Percentiles rank a stretch among this genome's conserved stretches.
phyloP scores from a whole-genome alignment of 371 early-diverging fungal species.

The Rhizopus microsporus region DNA sequence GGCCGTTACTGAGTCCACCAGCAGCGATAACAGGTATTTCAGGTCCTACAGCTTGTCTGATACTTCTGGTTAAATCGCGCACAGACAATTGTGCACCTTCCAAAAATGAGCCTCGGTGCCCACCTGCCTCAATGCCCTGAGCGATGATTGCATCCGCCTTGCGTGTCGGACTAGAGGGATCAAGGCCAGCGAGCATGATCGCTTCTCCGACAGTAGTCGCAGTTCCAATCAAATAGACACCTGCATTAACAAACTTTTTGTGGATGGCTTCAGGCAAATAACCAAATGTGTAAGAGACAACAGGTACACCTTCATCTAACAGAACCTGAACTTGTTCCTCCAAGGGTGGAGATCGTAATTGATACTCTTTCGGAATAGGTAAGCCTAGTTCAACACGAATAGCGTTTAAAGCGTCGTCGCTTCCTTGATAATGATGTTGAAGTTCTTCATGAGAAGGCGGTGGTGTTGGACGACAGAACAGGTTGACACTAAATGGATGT shows the following conservation, averaged over 20 bases:
- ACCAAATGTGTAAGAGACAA: slow-evolving; percentile 53
- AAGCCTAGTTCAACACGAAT: slow-evolving; percentile 34
- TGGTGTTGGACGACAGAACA: slow-evolving; percentile 32
- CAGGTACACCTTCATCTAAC: slow-evolving; percentile 40
- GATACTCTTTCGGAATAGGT: slow-evolving; percentile 24
- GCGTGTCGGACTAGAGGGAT: slow-evolving; percentile 17
- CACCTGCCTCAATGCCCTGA: slow-evolving; percentile 49
- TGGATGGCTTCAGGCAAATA: slow-evolving; percentile 29
- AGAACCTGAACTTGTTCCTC: slow-evolving; percentile 40
- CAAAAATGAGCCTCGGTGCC: slow-evolving; percentile 44
- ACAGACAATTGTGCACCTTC: slow-evolving; percentile 21
- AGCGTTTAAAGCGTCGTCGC: slow-evolving; percentile 25
- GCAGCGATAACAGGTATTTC: slow-evolving; percentile 42
- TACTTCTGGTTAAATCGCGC: slow-evolving; percentile 15
- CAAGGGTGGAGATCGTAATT: slow-evolving; percentile 42
- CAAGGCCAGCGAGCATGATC: slow-evolving; percentile 26
- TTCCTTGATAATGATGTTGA: slow-evolving; percentile 26
- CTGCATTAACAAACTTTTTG: slow-evolving; percentile 29
- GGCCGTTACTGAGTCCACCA: slow-evolving; percentile 41
- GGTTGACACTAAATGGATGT: slow-evolving; percentile 46
- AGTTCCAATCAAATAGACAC: slow-evolving; percentile 45
- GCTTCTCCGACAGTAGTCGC: slow-evolving; percentile 48
- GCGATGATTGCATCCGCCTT: slow-evolving; percentile 45
- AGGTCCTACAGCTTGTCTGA: slow-evolving; percentile 9
- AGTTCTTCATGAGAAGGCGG: slow-evolving; percentile 27